Conservation (phyloP, 805 yeast species). For the Isabelozyma rhagii region DNA sequence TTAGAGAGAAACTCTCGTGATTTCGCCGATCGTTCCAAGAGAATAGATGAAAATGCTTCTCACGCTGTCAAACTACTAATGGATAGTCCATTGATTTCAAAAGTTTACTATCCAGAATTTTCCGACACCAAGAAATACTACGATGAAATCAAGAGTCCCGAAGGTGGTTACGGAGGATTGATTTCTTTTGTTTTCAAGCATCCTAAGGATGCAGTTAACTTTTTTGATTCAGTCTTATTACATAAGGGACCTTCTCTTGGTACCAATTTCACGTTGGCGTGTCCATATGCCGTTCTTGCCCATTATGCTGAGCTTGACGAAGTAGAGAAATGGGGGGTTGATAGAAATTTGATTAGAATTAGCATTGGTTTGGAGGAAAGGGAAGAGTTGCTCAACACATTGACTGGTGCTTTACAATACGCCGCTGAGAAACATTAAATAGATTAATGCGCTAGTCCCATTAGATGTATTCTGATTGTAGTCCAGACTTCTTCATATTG, state of each 20-base stretch:
- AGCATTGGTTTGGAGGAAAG: constrained; percentile 83
- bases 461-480: too few species aligned
- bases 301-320: constrained; percentile 81
- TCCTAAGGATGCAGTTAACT: constrained; percentile 62
- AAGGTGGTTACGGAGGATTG: constrained; percentile 89
- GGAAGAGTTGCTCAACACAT: constrained; percentile 48
- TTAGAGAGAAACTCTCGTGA: constrained; percentile 93
- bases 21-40: constrained; percentile 59
- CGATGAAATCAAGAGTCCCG: constrained; percentile 61
- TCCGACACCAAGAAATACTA: constrained; percentile 57
- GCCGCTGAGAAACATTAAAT: constrained; percentile 35
- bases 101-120: constrained; percentile 70
- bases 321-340: constrained; percentile 80
- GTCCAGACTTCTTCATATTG: not conserved
- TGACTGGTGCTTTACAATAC: constrained; percentile 50
- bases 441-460: not conserved
- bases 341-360: constrained; percentile 69
- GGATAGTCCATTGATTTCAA: constrained; percentile 51
- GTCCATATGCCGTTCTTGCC: constrained; percentile 86
- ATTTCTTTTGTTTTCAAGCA: constrained; percentile 69
- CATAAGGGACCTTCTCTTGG: constrained; percentile 92
- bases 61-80: constrained; percentile 53
- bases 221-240: constrained; percentile 65
- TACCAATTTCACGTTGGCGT: constrained; percentile 82
- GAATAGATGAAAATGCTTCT: constrained; percentile 55